Conservation (phyloP, 2,329 filamentous ascomycete species). For the Monosporascus cannonballus region DNA sequence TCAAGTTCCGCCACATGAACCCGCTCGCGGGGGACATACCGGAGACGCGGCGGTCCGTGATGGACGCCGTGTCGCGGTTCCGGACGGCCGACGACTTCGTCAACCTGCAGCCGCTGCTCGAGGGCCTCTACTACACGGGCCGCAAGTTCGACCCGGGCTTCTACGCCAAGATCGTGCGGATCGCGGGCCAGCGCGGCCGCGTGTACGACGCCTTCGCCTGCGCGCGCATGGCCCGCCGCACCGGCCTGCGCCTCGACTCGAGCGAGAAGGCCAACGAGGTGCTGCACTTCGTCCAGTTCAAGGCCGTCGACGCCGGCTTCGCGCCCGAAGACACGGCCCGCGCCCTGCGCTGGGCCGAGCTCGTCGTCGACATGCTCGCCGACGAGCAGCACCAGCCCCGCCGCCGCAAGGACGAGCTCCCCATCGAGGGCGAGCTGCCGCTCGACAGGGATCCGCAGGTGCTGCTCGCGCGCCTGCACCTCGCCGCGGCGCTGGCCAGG, state of each 20-base stretch:
- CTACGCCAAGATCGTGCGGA: constrained; percentile 34
- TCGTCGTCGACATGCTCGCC: constrained; percentile 45
- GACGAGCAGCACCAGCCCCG: constrained; percentile 31
- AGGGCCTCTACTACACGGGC: constrained; percentile 40
- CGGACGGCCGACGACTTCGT: constrained; percentile 41
- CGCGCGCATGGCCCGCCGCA: constrained; percentile 39
- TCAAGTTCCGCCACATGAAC: constrained; percentile 45
- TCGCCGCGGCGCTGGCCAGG: constrained; percentile 34
- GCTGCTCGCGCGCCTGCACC: constrained; percentile 35
- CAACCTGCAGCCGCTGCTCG: constrained; percentile 46
- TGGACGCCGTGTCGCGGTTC: constrained; percentile 38
- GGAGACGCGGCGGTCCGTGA: constrained; percentile 32
- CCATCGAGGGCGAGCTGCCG: constrained; percentile 16
- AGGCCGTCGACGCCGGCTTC: constrained; percentile 34
- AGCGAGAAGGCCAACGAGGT: constrained; percentile 36
- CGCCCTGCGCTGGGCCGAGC: constrained; percentile 39
- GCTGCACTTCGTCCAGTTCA: constrained; percentile 33
- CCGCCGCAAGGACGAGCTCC: constrained; percentile 7
- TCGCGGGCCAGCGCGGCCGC: constrained; percentile 33
- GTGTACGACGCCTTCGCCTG: constrained; percentile 44
- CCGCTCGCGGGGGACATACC: constrained; percentile 33
- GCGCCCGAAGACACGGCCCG: constrained; percentile 29
- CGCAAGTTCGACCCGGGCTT: constrained; percentile 30
- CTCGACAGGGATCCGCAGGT: constrained; percentile 38
- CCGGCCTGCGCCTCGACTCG: constrained; percentile 36